Evolutionary conservation across 208 protist species (phyloP).

Genomic region (Leishmania lainsoni): DNA sequence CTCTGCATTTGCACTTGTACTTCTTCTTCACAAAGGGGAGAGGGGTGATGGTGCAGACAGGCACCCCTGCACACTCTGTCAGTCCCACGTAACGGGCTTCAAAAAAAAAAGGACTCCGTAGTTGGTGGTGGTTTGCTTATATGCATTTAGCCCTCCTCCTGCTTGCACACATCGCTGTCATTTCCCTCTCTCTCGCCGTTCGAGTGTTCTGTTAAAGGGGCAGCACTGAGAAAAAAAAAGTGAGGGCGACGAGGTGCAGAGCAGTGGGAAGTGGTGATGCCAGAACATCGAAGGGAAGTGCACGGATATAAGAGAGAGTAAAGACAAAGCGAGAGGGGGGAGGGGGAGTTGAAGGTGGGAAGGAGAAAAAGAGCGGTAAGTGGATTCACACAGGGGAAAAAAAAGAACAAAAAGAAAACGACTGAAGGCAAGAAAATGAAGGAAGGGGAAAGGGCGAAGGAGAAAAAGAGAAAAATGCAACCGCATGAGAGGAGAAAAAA

Average conservation of each 20-base stretch:
- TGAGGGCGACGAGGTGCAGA: not conserved
- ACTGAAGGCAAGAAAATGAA: not conserved
- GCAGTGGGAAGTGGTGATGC: not conserved
- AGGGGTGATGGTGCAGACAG: not conserved
- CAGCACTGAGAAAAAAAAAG: not conserved
- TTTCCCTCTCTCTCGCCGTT: not conserved
- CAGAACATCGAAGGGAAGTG: not conserved
- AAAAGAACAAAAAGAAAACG: slow-evolving; percentile 4
- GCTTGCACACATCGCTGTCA: not conserved
- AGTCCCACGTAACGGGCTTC: not conserved
- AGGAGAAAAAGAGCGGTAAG: slow-evolving; percentile 1
- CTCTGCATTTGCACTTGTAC: not conserved
- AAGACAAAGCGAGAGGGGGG: slow-evolving; percentile 4
- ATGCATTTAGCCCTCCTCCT: not conserved
- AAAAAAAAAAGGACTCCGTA: not conserved
- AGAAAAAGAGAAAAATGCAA: slow-evolving; percentile 4
- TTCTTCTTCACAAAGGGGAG: no score
- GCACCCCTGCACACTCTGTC: not conserved
- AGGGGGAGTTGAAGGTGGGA: not conserved
- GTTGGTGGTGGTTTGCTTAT: not conserved
- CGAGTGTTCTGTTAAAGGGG: not conserved
- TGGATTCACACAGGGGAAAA: not conserved
- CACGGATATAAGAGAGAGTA: not conserved
- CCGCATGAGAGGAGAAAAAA: slow-evolving; percentile 6
- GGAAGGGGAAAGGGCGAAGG: slow-evolving; percentile 9